Evolutionary conservation across 2,329 filamentous ascomycete species (phyloP), one percentile per base, ranked within the genome.

Genomic region (Colletotrichum brevisporum): DNA sequence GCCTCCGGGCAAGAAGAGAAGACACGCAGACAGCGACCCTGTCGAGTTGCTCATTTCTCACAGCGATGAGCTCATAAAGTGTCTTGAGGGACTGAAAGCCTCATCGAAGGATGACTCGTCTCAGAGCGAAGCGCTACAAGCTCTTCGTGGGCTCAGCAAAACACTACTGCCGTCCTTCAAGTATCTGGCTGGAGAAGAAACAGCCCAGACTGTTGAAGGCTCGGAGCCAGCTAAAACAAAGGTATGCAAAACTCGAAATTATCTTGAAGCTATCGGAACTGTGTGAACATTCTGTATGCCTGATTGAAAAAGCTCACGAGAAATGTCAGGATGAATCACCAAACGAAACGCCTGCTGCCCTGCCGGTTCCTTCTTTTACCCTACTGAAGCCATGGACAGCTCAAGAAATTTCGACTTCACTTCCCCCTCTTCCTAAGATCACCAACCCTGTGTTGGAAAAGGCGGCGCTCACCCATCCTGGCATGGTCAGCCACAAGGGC

Each of bases 381-480:
- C 31, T 63, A 15, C 63, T 84, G 51, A 84, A 80, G 61, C 83
- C 82, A 65, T 91, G 85, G 86, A 84, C 77, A n/a, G 80, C 77
- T 39, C 78, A 83, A 64, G 84, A 86, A 43, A 85, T 90, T 47
- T 78, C 84, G 4, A 72, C 75, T 16, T 70, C 78, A 1, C 76
- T 88, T 1, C 91, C 91, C 3, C 83, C 86, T 1, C 80, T 94
- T 1, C 93, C 92, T 3, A 76, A 81, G 10, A 87, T 94, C 58
- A 75, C 84, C 6, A 86, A 94, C 71, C 80, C 85, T 0, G 79
- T 82, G 24, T 83, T 95, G 18, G 88, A 91, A 73, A 82, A 80
- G 27, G 86, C 89, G 16, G 88, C 90, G 12, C 91, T 95, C 74
- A 93, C 88, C 1, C 93, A 95, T 74, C 82, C 85, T 1, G 89